These are phyloP conservation scores for Trichoderma brevicompactum DNA, from an alignment of 2,329 filamentous ascomycete genomes.

Conservation along the genomic window DNA sequence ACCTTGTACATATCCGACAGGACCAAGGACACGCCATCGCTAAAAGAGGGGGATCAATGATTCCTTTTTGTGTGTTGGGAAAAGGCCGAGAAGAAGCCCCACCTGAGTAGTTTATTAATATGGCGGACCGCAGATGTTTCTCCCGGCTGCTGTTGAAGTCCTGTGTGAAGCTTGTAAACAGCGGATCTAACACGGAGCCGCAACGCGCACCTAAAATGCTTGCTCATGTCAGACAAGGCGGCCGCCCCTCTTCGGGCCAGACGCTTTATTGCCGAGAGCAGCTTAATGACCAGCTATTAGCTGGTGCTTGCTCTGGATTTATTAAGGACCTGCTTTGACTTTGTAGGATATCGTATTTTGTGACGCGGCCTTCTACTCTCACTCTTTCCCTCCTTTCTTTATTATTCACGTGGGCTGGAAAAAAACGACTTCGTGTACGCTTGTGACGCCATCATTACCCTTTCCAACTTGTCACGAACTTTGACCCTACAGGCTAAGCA, in stretches of 20 bases:
- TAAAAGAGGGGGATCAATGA: conserved; percentile 4
- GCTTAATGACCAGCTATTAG: not conserved
- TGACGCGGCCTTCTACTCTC: not conserved
- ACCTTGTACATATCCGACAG: not conserved
- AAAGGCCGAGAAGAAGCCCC: conserved; percentile 12
- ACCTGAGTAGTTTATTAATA: not conserved
- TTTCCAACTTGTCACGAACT: not conserved
- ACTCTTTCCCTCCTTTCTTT: not conserved
- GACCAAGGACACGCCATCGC: conserved; percentile 11
- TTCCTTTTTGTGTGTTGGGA: not conserved
- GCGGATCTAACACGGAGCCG: not conserved
- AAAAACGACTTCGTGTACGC: not conserved
- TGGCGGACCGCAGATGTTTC: not conserved
- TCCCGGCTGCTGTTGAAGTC: conserved; percentile 6
- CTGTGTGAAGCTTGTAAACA: not conserved
- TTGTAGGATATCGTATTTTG: conserved; percentile 8
- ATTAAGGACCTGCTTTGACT: not conserved
- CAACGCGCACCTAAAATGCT: not conserved
- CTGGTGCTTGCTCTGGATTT: not conserved
- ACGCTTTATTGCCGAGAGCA: not conserved
- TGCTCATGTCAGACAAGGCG: conserved; percentile 24
- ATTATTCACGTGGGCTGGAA: not conserved
- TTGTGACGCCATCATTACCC: conserved; percentile 20
- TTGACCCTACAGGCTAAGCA: conserved; percentile 3
- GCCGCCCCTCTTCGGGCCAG: conserved; percentile 6